Base-by-base conservation (phyloP, 345 rosid species). In the Brassica rapa region DNA sequence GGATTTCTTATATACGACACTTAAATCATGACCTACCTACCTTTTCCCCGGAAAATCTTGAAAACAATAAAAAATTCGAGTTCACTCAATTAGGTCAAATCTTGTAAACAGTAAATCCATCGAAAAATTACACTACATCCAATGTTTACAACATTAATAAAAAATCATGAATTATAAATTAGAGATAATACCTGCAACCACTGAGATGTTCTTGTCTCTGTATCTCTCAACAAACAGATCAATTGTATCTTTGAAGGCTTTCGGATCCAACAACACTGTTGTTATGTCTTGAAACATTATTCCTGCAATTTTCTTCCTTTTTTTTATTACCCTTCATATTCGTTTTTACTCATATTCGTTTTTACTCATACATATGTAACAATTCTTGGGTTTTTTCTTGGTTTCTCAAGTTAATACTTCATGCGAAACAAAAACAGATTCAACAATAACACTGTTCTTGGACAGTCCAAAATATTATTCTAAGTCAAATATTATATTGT, bases 241-340 rank as follows among this genome's bases (percentile, higher is more conserved):
- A 72, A 96, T 78, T 25, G 99, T 86, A 72, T 91, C 98, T 86
- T 89, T 96, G 84, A 96, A 96, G 11, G 96, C 93, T 75, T 87
- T 82, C 19, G 94, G 92, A 85, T 96, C 92, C 84, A 93, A 85
- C 68, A 96, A 82, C 59, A 93, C 90, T 23, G 98, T 90, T 27
- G 99, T 93, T 77, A 96, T 89, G 83, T 96, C 99, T 77, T 91
- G 98, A 80, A 96, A 96, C 97, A 91, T 93, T 23, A 93, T 93
- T 65, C 98, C 98, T 96, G 86, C 81, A 79, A 63, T 3, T 25
- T 51, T 23, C 3, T 1, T 27, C 32, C 33, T 39, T 19, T 2
- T 1, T 68, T 16, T 39, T 29, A 68, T 16, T 3, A 55, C 78
- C 29, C 32, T 30, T 24, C 30, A 4, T 43, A 43, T 0, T 25